A percentile compares a stretch with the other conserved stretches of the same genome.
Evolutionary conservation across 2,329 filamentous ascomycete genomes (phyloP).

Genomic region (Alternaria brassicicola): DNA sequence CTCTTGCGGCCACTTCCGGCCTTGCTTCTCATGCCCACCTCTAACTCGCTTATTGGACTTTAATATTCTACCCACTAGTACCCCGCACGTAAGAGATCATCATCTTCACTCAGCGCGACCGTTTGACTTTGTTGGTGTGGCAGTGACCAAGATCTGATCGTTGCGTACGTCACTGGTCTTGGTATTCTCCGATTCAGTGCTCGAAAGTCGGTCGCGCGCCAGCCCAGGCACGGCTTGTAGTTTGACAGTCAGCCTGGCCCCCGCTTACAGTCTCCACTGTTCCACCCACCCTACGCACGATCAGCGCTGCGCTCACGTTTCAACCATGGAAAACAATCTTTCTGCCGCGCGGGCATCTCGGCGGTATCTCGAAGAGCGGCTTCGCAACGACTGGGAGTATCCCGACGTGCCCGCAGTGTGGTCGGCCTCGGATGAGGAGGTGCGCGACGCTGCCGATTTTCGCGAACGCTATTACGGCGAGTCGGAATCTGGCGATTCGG

Average conservation of each 20-base stretch:
- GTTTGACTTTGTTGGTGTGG: neutral
- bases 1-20: neutral
- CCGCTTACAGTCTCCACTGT: slow-evolving; percentile 2
- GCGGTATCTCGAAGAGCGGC: slow-evolving; percentile 49
- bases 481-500: slow-evolving; percentile 31
- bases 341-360: slow-evolving; percentile 52
- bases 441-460: slow-evolving; percentile 45
- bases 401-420: slow-evolving; percentile 41
- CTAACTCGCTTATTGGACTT: neutral
- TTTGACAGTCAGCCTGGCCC: neutral
- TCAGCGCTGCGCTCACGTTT: neutral
- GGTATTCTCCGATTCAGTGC: neutral
- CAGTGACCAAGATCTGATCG: neutral
- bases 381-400: slow-evolving; percentile 56
- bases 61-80: neutral
- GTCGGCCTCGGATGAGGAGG: slow-evolving; percentile 45
- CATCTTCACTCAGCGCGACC: neutral
- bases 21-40: neutral
- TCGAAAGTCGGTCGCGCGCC: neutral
- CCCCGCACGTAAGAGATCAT: neutral
- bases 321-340: slow-evolving; percentile 49
- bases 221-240: neutral
- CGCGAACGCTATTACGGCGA: slow-evolving; percentile 54
- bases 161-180: slow-evolving; percentile 8
- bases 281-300: neutral